A percentile compares a stretch with the other conserved stretches of the same genome.
Evolutionary conservation across 208 protist species (phyloP).

Genomic region (Sergeia podlipaevii): DNA sequence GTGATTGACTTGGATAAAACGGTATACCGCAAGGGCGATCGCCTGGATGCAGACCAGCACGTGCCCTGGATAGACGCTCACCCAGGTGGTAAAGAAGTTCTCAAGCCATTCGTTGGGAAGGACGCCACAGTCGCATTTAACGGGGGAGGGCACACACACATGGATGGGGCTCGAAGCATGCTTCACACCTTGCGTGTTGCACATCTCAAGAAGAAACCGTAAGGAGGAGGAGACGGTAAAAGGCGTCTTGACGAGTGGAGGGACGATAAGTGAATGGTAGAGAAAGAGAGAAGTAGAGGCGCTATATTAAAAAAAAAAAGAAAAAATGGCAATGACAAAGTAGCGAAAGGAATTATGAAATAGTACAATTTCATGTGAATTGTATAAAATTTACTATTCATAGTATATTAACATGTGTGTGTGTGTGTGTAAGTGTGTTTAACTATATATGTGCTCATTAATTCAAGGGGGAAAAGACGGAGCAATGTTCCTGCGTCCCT

Average conservation of each 20-base stretch:
- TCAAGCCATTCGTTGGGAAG: conserved; percentile 32
- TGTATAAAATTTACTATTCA: no score
- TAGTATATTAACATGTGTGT: neutral
- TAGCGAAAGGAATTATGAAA: no score
- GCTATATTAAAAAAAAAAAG: no score
- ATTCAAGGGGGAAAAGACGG: neutral
- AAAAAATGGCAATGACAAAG: no score
- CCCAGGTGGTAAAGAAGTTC: conserved; percentile 35
- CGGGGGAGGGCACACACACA: conserved; percentile 30
- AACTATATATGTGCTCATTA: neutral
- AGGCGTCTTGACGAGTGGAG: no score
- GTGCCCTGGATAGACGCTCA: conserved; percentile 26
- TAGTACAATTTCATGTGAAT: no score
- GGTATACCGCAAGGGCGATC: conserved; percentile 7
- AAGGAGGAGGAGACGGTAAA: neutral
- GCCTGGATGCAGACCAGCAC: conserved; percentile 17
- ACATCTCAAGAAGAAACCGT: conserved; percentile 9
- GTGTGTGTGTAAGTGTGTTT: neutral
- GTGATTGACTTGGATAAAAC: conserved; percentile 31
- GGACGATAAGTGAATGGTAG: no score
- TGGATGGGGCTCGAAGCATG: conserved; percentile 22
- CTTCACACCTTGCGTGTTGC: conserved; percentile 27
- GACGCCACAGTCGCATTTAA: conserved; percentile 30
- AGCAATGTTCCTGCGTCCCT: neutral
- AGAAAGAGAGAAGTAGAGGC: no score